Evolutionary conservation across 1,284 basidiomycete species (phyloP).

Genomic region (Marasmius oreades): DNA sequence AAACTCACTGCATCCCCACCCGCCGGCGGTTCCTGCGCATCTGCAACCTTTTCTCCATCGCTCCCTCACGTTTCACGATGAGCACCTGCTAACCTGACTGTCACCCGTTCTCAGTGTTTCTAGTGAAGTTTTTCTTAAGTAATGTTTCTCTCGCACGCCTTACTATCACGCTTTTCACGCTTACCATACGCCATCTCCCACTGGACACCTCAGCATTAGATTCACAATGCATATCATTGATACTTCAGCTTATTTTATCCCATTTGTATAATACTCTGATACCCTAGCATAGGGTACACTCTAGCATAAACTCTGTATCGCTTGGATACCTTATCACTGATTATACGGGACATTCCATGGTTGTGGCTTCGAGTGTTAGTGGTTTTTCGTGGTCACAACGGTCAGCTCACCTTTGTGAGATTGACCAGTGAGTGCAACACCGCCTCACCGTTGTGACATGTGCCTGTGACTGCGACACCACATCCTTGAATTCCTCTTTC

Average conservation of each 20-base stretch:
- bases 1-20: not conserved
- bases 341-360: too few species aligned
- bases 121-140: not conserved
- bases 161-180: not conserved
- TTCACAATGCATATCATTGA: not conserved
- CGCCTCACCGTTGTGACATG: too few species aligned
- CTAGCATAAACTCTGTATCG: not conserved
- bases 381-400: too few species aligned
- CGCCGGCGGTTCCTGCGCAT: constrained; percentile 3
- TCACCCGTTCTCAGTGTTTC: not conserved
- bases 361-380: too few species aligned
- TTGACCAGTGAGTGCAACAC: too few species aligned
- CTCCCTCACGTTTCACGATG: not conserved
- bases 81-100: not conserved
- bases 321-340: not conserved
- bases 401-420: too few species aligned
- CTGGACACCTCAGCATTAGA: not conserved
- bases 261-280: not conserved
- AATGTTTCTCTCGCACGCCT: not conserved
- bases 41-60: not conserved
- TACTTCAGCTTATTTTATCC: not conserved
- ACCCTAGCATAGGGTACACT: not conserved
- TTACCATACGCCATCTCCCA: not conserved
- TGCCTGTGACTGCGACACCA: too few species aligned
- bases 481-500: too few species aligned